Conservation (phyloP, 495 filamentous ascomycete genomes). For the Pyrenula aspistea region DNA sequence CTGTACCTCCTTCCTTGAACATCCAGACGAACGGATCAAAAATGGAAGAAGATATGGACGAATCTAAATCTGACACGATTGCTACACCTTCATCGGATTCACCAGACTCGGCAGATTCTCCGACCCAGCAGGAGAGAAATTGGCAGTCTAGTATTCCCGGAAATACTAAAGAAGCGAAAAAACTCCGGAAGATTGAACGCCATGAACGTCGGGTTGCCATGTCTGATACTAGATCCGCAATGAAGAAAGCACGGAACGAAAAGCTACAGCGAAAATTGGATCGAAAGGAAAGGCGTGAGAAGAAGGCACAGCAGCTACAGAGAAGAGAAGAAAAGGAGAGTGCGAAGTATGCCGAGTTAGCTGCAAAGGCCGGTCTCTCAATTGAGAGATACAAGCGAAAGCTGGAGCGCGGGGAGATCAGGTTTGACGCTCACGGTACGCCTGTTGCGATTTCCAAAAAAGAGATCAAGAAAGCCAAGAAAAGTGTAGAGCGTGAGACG, state of each 20-base stretch:
- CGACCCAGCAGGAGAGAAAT: slow-evolving; percentile 15
- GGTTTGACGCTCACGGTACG: slow-evolving; percentile 43
- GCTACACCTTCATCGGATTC: slow-evolving; percentile 16
- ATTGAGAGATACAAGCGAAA: slow-evolving; percentile 63
- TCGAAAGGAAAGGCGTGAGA: slow-evolving; percentile 24
- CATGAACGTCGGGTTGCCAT: slow-evolving; percentile 14
- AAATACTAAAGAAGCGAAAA: slow-evolving; percentile 20
- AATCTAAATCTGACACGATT: slow-evolving; percentile 17
- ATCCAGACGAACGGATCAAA: not conserved
- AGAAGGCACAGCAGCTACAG: slow-evolving; percentile 31
- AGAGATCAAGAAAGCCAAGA: slow-evolving; percentile 64
- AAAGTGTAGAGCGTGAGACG: slow-evolving; percentile 43
- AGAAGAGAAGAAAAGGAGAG: slow-evolving; percentile 35
- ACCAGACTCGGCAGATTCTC: slow-evolving; percentile 12
- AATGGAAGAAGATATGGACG: slow-evolving; percentile 8
- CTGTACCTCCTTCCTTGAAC: not conserved
- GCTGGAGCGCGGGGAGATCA: slow-evolving; percentile 55
- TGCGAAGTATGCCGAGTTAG: slow-evolving; percentile 40
- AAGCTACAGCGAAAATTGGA: slow-evolving; percentile 21
- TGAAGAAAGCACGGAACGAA: slow-evolving; percentile 31
- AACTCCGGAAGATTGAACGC: slow-evolving; percentile 17
- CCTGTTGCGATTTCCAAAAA: slow-evolving; percentile 59
- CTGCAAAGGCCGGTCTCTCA: slow-evolving; percentile 49
- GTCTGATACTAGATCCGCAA: slow-evolving; percentile 31
- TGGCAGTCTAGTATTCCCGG: slow-evolving; percentile 19